Evolutionary conservation across 345 rosid genomes (phyloP).

Genomic region (Adansonia digitata): DNA sequence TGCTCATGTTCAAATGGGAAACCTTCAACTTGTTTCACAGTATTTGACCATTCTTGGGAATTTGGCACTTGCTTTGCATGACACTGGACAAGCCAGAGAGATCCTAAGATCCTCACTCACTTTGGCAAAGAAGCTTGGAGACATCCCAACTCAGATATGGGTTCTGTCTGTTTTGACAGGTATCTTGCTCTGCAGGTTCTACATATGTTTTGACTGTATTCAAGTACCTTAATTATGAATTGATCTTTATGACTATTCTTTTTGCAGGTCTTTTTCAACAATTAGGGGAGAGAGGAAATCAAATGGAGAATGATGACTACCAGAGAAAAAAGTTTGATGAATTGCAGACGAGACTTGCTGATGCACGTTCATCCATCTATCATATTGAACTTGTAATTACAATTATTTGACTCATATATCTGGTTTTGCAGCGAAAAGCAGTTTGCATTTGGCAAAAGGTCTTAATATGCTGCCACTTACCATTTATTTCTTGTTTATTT

Average conservation of each 20-base stretch:
- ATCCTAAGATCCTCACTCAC: constrained; percentile 90
- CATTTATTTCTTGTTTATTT: constrained; percentile 10
- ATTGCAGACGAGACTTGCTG: constrained; percentile 78
- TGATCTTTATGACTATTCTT: constrained; percentile 7
- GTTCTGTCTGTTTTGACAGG: constrained; percentile 87
- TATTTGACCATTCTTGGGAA: constrained; percentile 86
- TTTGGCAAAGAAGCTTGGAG: constrained; percentile 79
- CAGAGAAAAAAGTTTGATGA: constrained; percentile 63
- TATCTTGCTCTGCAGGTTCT: constrained; percentile 14
- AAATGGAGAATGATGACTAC: constrained; percentile 91
- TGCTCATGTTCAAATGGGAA: constrained; percentile 83
- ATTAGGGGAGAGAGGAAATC: constrained; percentile 73
- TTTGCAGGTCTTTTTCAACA: constrained; percentile 60
- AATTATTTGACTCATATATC: neutral
- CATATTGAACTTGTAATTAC: constrained; percentile 73
- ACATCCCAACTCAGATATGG: constrained; percentile 95
- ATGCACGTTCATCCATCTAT: constrained; percentile 78
- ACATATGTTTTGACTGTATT: neutral
- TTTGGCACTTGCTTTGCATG: constrained; percentile 89
- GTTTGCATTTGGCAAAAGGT: neutral
- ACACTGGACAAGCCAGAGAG: constrained; percentile 88
- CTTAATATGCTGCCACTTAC: neutral
- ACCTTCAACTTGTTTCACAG: constrained; percentile 95
- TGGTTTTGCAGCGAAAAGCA: neutral
- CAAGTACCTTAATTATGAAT: neutral